Evolutionary conservation across 2,329 filamentous ascomycete species (phyloP).

Genomic region (Diaporthe capsici): DNA sequence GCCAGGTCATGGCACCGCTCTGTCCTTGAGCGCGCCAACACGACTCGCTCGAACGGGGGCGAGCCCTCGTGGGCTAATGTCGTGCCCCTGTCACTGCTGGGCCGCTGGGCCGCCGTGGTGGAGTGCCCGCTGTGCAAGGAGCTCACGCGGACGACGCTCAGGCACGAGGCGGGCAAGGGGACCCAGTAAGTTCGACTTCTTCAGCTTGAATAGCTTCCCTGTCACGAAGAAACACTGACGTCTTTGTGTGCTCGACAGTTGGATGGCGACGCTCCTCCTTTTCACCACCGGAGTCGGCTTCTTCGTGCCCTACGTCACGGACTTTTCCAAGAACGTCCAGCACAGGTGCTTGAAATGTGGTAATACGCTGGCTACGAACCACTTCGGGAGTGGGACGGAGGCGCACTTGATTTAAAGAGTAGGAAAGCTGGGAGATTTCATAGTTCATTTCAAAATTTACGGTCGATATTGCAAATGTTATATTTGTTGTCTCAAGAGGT

Average conservation of each 20-base stretch:
- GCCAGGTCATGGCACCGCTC: not conserved
- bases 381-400: constrained; percentile 19
- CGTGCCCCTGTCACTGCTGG: constrained; percentile 34
- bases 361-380: constrained; percentile 3
- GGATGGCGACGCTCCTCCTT: constrained; percentile 13
- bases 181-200: not conserved
- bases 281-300: constrained; percentile 13
- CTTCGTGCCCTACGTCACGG: constrained; percentile 8
- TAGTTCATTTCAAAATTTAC: too few species aligned
- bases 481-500: too few species aligned
- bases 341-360: constrained; percentile 27
- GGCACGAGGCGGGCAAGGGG: not conserved
- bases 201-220: fast-evolving
- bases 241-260: not conserved
- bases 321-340: constrained; percentile 16
- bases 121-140: constrained; percentile 37
- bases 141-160: constrained; percentile 2
- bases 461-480: too few species aligned
- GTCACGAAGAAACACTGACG: not conserved
- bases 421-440: too few species aligned
- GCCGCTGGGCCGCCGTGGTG: constrained; percentile 36
- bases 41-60: not conserved
- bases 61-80: constrained; percentile 66
- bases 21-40: not conserved
- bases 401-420: not conserved